Base-by-base conservation (phyloP, 108 stramenopile genomes). In the Cafeteria roenbergensis region DNA sequence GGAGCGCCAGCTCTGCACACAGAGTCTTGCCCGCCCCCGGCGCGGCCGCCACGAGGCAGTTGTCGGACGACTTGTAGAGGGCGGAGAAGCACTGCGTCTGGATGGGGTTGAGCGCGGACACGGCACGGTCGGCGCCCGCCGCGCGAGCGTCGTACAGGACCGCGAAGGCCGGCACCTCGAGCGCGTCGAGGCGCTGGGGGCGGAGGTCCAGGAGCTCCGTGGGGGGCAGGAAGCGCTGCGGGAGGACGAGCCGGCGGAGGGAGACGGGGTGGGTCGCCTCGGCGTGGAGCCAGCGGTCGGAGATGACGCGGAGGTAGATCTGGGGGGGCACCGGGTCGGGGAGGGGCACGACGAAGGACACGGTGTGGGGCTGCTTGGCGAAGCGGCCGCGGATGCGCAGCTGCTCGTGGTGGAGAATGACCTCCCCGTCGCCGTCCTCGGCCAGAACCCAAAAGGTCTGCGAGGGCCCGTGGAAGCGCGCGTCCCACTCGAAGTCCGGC, bases 1-100 rank as follows among this genome's bases (percentile, higher is more conserved):
- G 76, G n/a, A 99, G 77, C 14, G 95, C 93, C 52, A 99, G 85
- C 70, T 94, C 94, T 8, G 85, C 91, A 67, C 90, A 93, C 30
- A 77, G 77, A 0, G 80, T 85, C 67, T 92, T 91, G 32, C 95
- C 95, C 8, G 88, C 85, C 32, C 95, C 95, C 26, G 90, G 80
- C 9, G 97, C 90, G 21, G 95, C 91, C 68, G 93, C 95, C 28
- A 99, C 86, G 48, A 99, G 77, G 62, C 84, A 85, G 61, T 91
- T 91, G 31, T 79, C 79, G 68, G 89, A 89, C 6, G 82, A 86
- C 70, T 91, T 87, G 82, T 89, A 92, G 22, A 98, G 76, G 60
- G 89, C 88, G 65, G 88, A 82, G 69, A 95, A 95, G 34, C 85
- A 81, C 75, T 99, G 97, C 31, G 97, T 96, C 82, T 99, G 97